Conservation (phyloP, 2,329 filamentous ascomycete species). For the Mycosphaerella sp. region DNA sequence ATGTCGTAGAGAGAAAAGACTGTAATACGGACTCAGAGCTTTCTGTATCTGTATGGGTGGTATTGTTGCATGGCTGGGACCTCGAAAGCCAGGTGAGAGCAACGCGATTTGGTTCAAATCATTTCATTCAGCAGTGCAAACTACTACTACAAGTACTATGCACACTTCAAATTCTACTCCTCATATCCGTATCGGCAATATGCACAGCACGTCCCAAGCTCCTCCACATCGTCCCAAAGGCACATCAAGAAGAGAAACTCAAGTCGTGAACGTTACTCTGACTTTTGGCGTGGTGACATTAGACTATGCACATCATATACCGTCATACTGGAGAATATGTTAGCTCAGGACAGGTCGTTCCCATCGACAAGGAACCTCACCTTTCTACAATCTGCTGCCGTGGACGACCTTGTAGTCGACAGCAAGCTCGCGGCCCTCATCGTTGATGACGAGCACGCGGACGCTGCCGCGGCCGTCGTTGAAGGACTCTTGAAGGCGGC, state of each 20-base stretch:
- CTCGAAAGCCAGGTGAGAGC: not conserved
- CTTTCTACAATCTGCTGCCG: slow-evolving; percentile 56
- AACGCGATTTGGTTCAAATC: not conserved
- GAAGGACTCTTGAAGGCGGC: slow-evolving; percentile 75
- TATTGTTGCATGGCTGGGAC: no score
- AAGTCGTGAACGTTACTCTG: slow-evolving; percentile 7
- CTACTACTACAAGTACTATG: slow-evolving; percentile 11
- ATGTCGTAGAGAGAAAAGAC: no score
- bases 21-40: no score
- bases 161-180: slow-evolving; percentile 15
- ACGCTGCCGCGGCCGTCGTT: slow-evolving; percentile 88
- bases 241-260: slow-evolving; percentile 19
- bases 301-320: slow-evolving; percentile 18
- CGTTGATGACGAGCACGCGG: slow-evolving; percentile 90
- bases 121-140: slow-evolving; percentile 6
- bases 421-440: slow-evolving; percentile 85
- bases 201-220: slow-evolving; percentile 12
- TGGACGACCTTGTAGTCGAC: slow-evolving; percentile 99
- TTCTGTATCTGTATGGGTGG: no score
- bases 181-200: slow-evolving; percentile 10
- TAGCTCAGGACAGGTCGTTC: not conserved
- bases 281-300: slow-evolving; percentile 15
- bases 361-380: not conserved
- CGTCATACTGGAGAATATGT: slow-evolving; percentile 10
- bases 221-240: slow-evolving; percentile 10